Evolutionary conservation across 208 protist species (phyloP).

Genomic region (Naegleria fowleri): DNA sequence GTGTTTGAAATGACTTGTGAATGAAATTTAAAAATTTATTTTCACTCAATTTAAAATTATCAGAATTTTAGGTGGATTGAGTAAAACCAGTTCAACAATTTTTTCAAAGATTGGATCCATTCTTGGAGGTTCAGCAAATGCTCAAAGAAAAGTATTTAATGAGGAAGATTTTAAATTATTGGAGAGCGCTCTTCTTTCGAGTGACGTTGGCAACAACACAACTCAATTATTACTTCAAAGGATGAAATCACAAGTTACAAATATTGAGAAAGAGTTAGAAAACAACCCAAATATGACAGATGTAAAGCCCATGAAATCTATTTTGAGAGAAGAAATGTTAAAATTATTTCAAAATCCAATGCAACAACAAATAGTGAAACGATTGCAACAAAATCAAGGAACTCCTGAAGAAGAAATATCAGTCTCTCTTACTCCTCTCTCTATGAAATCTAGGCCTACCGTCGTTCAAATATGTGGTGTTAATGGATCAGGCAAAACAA

Average conservation of each 20-base stretch:
- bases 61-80: conserved; percentile 4
- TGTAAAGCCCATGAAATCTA: neutral
- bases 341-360: neutral
- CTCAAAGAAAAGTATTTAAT: neutral
- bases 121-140: neutral
- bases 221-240: neutral
- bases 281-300: neutral
- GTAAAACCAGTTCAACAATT: neutral
- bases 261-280: neutral
- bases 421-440: neutral
- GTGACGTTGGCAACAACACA: neutral
- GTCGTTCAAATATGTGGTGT: neutral
- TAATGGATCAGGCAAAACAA: conserved; percentile 12
- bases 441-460: neutral
- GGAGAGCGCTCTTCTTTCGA: neutral
- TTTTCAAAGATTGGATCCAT: neutral
- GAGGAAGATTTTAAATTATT: conserved; percentile 2
- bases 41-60: neutral
- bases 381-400: neutral
- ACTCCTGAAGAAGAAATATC: neutral
- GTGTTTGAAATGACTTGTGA: neutral
- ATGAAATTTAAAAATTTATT: too few relatives aligned
- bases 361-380: neutral
- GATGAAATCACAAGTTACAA: neutral
- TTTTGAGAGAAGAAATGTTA: neutral